Base-by-base conservation (phyloP, 768 basidiomycete species). In the Mycena galopus region DNA sequence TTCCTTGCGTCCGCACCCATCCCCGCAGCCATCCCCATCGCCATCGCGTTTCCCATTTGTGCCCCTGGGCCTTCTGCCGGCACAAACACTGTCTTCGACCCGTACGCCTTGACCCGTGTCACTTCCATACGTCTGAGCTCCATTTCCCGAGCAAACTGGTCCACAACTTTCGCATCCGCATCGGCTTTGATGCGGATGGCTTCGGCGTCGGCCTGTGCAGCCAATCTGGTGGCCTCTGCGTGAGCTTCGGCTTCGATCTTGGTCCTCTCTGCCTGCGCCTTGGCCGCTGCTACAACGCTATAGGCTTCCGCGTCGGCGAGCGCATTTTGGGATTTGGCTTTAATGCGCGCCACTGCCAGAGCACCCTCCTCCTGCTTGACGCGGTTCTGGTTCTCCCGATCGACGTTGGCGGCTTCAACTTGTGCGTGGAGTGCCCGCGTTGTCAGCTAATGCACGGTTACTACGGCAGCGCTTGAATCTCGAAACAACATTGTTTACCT, bases 291-390 rank as follows among this genome's bases (percentile, higher is more conserved):
- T 65, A 95, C 88, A 68, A 93, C 85, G 63, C 87, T 84, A 79
- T 95, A 95, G 0, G 93, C 94, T 55, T 93, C 89, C 0, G 93
- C 85, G 78, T 95, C 94, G 19, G 94, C 91, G 80, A 91, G 84
- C 0, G 94, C 88, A 86, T 91, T 71, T 73, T 50, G 63, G 16
- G 72, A 53, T 79, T 93, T 87, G 1, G 92, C 93, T 77, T 91
- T 93, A 83, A 95, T 94, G 53, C 88, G 89, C 21, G 94, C 91
- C 14, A 95, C 94, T 12, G 91, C 84, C 59, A 95, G 86, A 19
- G 91, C 86, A 75, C 94, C 94, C 81, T 96, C 90, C 79, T 95
- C 93, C 76, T 93, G 92, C 82, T 95, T 95, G 77, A 95, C 91
- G 79, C 92, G 92, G 82, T 95, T 96, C 82, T 91, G 92, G 78